Conservation (phyloP, 202 grass and related monocot genomes). For the Setaria viridis region DNA sequence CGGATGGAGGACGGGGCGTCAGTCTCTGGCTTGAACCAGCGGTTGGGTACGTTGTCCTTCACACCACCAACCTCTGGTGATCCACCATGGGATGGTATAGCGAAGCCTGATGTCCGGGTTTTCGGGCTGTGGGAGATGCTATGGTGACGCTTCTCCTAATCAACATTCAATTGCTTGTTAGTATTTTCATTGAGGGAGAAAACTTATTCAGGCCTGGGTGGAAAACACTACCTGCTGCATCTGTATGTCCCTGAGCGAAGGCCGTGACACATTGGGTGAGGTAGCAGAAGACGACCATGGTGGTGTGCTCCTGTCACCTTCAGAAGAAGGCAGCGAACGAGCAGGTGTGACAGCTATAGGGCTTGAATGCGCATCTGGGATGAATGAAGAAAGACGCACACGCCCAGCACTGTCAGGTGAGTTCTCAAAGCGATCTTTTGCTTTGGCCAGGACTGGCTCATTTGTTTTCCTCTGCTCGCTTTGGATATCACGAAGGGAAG, state of each 20-base stretch:
- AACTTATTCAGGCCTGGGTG: not conserved
- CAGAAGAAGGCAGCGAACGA: constrained; percentile 50
- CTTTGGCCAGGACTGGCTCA: constrained; percentile 40
- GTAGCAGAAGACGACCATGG: constrained; percentile 84
- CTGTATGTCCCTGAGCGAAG: constrained; percentile 96
- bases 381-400: constrained; percentile 71
- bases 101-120: constrained; percentile 74
- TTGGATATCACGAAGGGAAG: constrained; percentile 93
- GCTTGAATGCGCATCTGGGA: constrained; percentile 57
- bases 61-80: constrained; percentile 50
- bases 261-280: constrained; percentile 67
- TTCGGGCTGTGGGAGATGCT: constrained; percentile 73
- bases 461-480: constrained; percentile 83
- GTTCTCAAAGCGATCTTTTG: constrained; percentile 57
- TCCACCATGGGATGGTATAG: constrained; percentile 54
- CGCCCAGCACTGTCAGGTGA: constrained; percentile 53
- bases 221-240: constrained; percentile 82
- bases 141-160: constrained; percentile 79
- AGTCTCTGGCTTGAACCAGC: constrained; percentile 91
- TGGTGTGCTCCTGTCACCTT: constrained; percentile 78
- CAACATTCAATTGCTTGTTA: constrained; percentile 21
- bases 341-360: constrained; percentile 65
- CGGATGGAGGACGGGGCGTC: constrained; percentile 88
- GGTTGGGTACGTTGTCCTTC: constrained; percentile 75
- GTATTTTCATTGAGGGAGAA: not conserved